Percentiles rank a stretch among this genome's conserved stretches.
Conservation (phyloP, 139 green algal genomes). For the Coelastrella sp. region DNA sequence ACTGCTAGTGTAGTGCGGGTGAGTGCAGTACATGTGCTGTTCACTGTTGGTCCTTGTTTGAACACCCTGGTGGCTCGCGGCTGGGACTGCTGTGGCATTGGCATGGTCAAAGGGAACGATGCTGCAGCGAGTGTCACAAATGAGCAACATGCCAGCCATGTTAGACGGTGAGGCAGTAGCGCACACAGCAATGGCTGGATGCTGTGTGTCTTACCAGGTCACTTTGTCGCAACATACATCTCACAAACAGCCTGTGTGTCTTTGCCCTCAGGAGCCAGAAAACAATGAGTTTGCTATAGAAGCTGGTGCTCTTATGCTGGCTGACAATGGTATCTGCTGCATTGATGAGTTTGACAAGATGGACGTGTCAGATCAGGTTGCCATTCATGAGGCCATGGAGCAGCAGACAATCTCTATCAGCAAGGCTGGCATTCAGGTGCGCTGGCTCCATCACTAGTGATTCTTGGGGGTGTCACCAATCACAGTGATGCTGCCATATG, state of each 20-base stretch:
- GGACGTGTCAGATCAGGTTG: slow-evolving; percentile 92
- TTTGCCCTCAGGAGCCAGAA: slow-evolving; percentile 86
- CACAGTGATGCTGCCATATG: neutral
- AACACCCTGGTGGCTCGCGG: neutral
- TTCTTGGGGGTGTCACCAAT: no score
- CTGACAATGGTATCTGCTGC: slow-evolving; percentile 97
- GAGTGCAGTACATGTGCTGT: neutral
- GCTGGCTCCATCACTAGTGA: neutral
- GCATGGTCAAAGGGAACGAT: neutral
- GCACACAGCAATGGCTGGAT: no score
- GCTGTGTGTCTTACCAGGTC: no score
- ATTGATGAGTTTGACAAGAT: slow-evolving; percentile 99
- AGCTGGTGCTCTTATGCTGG: slow-evolving; percentile 98
- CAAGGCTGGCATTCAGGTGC: slow-evolving; percentile 95
- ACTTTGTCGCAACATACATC: no score
- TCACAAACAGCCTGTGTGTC: slow-evolving; percentile 65
- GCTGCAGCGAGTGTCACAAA: no score
- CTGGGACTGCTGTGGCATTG: neutral
- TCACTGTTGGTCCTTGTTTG: neutral
- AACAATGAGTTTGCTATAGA: slow-evolving; percentile 98
- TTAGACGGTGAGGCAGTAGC: no score
- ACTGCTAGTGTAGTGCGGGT: slow-evolving; percentile 97
- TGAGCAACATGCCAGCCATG: no score
- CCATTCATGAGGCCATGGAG: slow-evolving; percentile 96
- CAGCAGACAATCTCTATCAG: slow-evolving; percentile 99